Percentiles rank a stretch among this genome's conserved stretches.
Evolutionary conservation across 192 early-diverging fungal genomes (phyloP).

Genomic region (Backusella sp.): DNA sequence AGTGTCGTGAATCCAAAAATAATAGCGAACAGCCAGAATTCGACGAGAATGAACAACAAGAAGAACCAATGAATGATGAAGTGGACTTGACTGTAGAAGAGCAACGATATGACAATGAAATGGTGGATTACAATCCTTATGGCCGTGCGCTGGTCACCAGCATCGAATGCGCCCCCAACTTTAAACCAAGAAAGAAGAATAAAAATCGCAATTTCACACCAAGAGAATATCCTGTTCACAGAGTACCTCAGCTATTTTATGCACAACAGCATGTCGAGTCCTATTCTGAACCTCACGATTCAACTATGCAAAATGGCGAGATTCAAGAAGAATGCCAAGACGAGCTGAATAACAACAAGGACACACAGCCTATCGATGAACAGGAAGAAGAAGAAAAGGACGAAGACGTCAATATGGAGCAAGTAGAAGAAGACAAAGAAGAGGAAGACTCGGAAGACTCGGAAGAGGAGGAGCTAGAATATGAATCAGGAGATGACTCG

Average conservation of each 20-base stretch:
- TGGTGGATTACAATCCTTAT: not conserved
- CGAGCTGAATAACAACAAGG: not conserved
- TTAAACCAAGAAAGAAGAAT: not conserved
- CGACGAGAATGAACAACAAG: not conserved
- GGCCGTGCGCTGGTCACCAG: constrained; percentile 7
- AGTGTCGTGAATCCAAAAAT: too few species aligned
- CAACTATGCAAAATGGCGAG: not conserved
- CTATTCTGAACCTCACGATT: not conserved
- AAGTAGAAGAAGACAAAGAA: not conserved
- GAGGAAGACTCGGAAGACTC: not conserved
- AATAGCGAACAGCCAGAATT: not conserved
- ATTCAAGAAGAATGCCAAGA: not conserved
- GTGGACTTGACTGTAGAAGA: not conserved
- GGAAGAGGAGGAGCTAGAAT: too few species aligned
- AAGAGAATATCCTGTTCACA: constrained; percentile 9
- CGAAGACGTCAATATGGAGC: not conserved
- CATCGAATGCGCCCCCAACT: not conserved
- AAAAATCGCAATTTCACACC: not conserved
- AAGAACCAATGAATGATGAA: not conserved
- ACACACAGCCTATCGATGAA: too few species aligned
- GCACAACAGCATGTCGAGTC: not conserved
- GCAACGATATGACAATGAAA: too few species aligned
- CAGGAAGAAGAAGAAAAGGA: not conserved
- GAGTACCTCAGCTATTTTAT: not conserved
- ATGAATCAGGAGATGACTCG: not conserved